Evolutionary conservation across 2,329 filamentous ascomycete species (phyloP).

Genomic region (Pseudogymnoascus sp.): DNA sequence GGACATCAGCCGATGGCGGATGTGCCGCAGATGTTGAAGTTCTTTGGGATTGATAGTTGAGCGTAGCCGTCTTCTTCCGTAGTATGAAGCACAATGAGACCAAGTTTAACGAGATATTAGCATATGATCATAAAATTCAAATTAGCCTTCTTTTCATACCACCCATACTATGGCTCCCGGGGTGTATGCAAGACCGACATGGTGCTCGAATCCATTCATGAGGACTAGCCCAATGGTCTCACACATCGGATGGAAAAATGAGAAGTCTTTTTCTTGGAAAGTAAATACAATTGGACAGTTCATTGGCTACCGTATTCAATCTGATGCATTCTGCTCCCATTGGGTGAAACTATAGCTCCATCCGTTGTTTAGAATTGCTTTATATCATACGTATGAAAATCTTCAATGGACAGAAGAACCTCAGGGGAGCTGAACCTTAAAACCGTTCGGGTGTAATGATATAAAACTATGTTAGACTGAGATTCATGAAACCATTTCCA

Average conservation of each 20-base stretch:
- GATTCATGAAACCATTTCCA: neutral
- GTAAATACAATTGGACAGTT: neutral
- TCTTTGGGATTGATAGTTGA: neutral
- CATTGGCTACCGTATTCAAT: neutral
- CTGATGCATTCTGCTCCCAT: neutral
- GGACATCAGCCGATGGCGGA: slow-evolving; percentile 22
- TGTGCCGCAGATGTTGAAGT: neutral
- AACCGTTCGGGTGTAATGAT: neutral
- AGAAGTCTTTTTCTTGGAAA: neutral
- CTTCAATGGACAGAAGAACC: neutral
- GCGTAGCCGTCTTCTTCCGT: neutral
- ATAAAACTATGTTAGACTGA: neutral
- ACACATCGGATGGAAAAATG: neutral
- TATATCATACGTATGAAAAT: neutral
- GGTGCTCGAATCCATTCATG: neutral
- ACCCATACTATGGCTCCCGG: no score
- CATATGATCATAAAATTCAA: no score
- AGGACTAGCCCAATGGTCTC: neutral
- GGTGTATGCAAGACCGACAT: no score
- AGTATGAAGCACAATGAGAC: no score
- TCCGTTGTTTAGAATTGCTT: neutral
- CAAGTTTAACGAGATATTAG: no score
- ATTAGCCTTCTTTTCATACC: no score
- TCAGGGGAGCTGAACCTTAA: neutral
- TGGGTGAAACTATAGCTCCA: neutral